These are phyloP conservation scores for Schwanniomyces etchellsii DNA, from an alignment of 1,139 yeast genomes.

Conservation along the genomic window DNA sequence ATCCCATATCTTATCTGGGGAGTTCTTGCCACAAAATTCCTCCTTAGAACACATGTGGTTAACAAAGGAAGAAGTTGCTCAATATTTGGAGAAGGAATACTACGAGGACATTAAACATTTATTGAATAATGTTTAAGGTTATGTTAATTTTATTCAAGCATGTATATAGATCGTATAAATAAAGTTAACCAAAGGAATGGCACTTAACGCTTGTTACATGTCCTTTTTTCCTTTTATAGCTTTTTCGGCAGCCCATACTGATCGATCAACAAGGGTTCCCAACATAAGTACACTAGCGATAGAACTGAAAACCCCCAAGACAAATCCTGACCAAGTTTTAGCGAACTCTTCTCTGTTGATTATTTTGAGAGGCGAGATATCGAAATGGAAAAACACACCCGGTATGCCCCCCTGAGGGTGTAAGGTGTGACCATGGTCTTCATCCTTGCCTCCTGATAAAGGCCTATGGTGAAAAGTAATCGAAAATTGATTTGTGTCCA, in stretches of 20 bases:
- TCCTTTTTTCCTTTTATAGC: constrained; percentile 71
- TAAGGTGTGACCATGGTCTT: constrained; percentile 81
- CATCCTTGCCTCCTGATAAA: constrained; percentile 78
- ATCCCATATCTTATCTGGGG: constrained; percentile 88
- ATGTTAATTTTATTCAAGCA: constrained; percentile 20
- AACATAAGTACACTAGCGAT: constrained; percentile 92
- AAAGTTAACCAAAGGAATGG: constrained; percentile 3
- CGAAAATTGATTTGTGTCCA: constrained; percentile 90
- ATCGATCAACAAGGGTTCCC: constrained; percentile 81
- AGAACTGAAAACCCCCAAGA: constrained; percentile 80
- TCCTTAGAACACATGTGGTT: constrained; percentile 64
- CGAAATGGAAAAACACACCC: constrained; percentile 82
- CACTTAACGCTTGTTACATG: constrained; percentile 13
- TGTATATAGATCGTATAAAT: constrained; percentile 10
- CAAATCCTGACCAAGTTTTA: constrained; percentile 79
- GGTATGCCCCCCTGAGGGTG: constrained; percentile 89
- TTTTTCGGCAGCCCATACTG: constrained; percentile 85
- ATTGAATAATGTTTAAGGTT: constrained; percentile 43
- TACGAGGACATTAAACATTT: constrained; percentile 49
- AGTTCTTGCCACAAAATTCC: constrained; percentile 48
- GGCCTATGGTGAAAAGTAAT: constrained; percentile 91
- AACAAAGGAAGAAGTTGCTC: constrained; percentile 69
- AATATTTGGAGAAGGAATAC: constrained; percentile 50
- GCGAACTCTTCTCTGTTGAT: constrained; percentile 77
- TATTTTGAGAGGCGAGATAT: constrained; percentile 88